Evolutionary conservation across 129 eudicot species (phyloP).

Genomic region (Flaveria sonorensis): DNA sequence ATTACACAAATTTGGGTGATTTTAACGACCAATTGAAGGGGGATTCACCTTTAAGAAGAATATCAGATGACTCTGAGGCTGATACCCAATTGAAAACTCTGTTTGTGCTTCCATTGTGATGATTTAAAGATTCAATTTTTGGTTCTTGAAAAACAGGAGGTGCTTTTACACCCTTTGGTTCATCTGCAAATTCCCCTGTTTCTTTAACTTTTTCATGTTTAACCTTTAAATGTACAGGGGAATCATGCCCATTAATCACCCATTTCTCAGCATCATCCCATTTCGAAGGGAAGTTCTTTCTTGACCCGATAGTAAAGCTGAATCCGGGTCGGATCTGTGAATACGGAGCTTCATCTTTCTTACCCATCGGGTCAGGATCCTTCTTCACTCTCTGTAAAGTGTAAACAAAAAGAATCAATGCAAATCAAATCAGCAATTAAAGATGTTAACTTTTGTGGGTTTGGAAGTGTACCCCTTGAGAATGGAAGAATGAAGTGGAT

Average conservation of each 20-base stretch:
- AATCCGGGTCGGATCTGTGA: constrained; percentile 74
- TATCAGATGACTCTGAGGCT: constrained; percentile 28
- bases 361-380: constrained; percentile 46
- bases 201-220: constrained; percentile 27
- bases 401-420: too few relatives aligned
- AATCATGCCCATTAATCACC: constrained; percentile 64
- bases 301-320: constrained; percentile 60
- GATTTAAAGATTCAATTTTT: constrained; percentile 28
- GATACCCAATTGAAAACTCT: constrained; percentile 38
- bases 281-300: constrained; percentile 69
- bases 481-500: constrained; percentile 4
- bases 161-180: background rate
- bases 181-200: constrained; percentile 27
- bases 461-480: too few relatives aligned
- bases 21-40: constrained; percentile 2
- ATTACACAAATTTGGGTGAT: constrained; percentile 1
- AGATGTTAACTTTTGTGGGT: too few relatives aligned
- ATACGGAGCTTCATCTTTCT: constrained; percentile 48
- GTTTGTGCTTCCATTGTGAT: constrained; percentile 27
- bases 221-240: constrained; percentile 41
- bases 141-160: constrained; percentile 33
- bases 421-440: too few relatives aligned
- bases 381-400: too few relatives aligned
- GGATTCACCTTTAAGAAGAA: constrained; percentile 64
- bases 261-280: constrained; percentile 96